Conservation (phyloP, 2,329 filamentous ascomycete genomes). For the Fusarium sambucinum region DNA sequence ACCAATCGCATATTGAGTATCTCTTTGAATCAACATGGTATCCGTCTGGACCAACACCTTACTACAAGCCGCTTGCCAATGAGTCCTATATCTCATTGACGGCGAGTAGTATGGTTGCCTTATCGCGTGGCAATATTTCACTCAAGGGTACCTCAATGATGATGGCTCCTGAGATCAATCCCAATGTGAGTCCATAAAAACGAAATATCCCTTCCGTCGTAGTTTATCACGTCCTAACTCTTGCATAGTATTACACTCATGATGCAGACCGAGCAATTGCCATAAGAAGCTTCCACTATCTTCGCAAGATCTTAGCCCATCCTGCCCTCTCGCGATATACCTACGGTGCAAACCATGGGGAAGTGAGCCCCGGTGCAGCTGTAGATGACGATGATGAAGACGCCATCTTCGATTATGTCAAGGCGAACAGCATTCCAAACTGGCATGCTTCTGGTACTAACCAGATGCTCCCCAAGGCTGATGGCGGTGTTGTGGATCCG, state of each 20-base stretch:
- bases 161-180: slow-evolving; percentile 18
- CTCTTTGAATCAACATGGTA: slow-evolving; percentile 28
- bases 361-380: slow-evolving; percentile 6
- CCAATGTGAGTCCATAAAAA: background rate
- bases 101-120: slow-evolving; percentile 15
- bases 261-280: slow-evolving; percentile 13
- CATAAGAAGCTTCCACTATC: slow-evolving; percentile 11
- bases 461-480: slow-evolving; percentile 14
- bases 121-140: slow-evolving; percentile 8
- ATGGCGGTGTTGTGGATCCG: slow-evolving; percentile 42
- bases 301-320: slow-evolving; percentile 20
- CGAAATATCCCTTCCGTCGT: no score
- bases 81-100: slow-evolving; percentile 20
- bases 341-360: background rate
- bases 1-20: slow-evolving; percentile 21
- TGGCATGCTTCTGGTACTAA: slow-evolving; percentile 24
- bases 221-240: no score
- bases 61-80: slow-evolving; percentile 2
- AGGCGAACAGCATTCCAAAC: slow-evolving; percentile 13
- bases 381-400: background rate
- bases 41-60: slow-evolving; percentile 9
- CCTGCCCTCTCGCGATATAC: slow-evolving; percentile 7
- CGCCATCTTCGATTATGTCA: slow-evolving; percentile 19
- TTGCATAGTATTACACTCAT: background rate
- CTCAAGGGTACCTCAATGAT: slow-evolving; percentile 12